A percentile compares a stretch with the other conserved stretches of the same genome.
phyloP scores from a whole-genome alignment of 129 eudicot species.

The Mikania micrantha region DNA sequence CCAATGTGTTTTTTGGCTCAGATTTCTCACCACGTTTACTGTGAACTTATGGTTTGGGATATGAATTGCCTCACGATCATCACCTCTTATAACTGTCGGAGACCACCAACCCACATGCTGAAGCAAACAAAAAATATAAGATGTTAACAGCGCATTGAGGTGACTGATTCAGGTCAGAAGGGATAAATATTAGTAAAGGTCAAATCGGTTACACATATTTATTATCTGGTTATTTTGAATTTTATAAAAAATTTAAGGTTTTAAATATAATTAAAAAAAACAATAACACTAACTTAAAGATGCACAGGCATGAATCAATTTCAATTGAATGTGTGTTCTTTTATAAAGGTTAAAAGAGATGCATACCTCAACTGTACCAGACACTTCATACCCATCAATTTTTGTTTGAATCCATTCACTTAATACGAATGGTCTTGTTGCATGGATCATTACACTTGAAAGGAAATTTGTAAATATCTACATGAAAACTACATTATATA shows the following conservation, averaged over 20 bases:
- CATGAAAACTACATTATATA: constrained; percentile 10
- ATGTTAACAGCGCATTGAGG: not conserved
- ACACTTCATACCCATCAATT: constrained; percentile 73
- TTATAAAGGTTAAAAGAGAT: not conserved
- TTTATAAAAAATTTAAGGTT: not conserved
- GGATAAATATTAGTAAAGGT: not conserved
- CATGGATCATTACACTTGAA: constrained; percentile 79
- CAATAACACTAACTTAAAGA: not conserved
- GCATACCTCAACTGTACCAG: constrained; percentile 88
- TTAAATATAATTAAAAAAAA: not conserved
- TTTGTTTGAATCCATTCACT: constrained; percentile 90
- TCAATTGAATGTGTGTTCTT: constrained; percentile 3
- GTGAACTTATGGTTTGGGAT: constrained; percentile 81
- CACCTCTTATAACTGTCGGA: constrained; percentile 82
- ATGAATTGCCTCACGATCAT: constrained; percentile 87
- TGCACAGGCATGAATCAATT: not conserved
- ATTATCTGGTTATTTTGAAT: not conserved
- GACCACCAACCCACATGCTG: constrained; percentile 97
- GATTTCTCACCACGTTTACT: constrained; percentile 71
- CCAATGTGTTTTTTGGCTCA: constrained; percentile 83
- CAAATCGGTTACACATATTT: not conserved
- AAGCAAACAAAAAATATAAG: constrained; percentile 16
- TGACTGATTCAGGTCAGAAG: not conserved
- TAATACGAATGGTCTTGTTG: constrained; percentile 64
- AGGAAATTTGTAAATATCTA: constrained; percentile 85